Base-by-base conservation (phyloP, 2,329 filamentous ascomycete genomes). In the Talaromyces funiculosus region DNA sequence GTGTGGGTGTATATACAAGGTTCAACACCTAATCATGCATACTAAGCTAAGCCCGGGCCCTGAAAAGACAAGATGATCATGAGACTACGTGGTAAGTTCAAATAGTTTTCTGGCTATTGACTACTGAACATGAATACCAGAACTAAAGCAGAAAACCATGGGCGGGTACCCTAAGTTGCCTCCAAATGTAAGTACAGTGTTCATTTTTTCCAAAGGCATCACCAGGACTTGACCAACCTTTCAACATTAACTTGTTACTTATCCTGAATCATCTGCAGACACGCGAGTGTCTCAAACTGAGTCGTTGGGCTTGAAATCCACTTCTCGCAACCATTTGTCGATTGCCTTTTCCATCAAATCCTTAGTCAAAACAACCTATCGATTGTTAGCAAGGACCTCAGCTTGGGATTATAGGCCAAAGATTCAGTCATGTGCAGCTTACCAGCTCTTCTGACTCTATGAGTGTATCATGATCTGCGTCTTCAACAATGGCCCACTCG, bases 381-480 rank as follows among this genome's bases (percentile, higher is more conserved):
- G 18, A 49, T 10, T n/a, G n/a, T 49, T 18, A 49, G 45, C 29
- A 31, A 47, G 42, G 16, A 26, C 31, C 18, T 49, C 45, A 49
- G 24, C 18, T 49, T 29, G 24, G 31, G 45, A 49, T 14, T 31
- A 29, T 29, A 49, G 4, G 24, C 24, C n/a, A 31, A 31, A 16
- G 16, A 24, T 31, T 49, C 45, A 49, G 24, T 29, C 8, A 49
- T 49, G 16, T 49, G 24, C 31, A 8, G 16, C 45, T 18, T 49
- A 49, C 45, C 45, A 49, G 31, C 31, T 49, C 26, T 31, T 49
- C 45, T 31, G 45, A 49, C 24, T 49, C 45, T 49, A 49, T 49
- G 45, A 49, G 45, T 49, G 45, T 49, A 49, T 49, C 45, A 31
- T 49, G 45, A 49, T 49, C 45, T 49, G 45, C 45, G 22, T 49